phyloP scores from a whole-genome alignment of 2,329 filamentous ascomycete species.

The Trichoderma harzianum region DNA sequence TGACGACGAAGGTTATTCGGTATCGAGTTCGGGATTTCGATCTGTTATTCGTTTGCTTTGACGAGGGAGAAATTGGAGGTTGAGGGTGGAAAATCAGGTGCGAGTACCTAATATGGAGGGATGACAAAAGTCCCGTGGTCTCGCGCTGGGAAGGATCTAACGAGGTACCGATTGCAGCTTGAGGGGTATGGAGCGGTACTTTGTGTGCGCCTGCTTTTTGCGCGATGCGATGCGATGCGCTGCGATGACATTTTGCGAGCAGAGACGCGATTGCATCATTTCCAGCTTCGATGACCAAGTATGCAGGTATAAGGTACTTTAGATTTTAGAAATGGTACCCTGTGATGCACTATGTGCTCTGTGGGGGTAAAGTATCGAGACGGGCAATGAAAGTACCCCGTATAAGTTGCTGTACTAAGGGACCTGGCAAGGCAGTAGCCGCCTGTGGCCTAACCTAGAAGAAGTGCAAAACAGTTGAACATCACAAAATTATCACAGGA shows the following conservation, averaged over 20 bases:
- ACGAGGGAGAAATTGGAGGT: not conserved
- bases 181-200: not conserved
- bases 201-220: not conserved
- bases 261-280: slow-evolving; percentile 15
- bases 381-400: not conserved
- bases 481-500: not conserved
- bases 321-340: not conserved
- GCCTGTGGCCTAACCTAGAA: not conserved
- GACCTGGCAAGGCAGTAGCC: not conserved
- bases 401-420: not conserved
- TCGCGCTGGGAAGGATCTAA: not conserved
- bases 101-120: not conserved
- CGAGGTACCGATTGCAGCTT: not conserved
- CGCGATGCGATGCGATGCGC: not conserved
- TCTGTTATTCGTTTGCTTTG: not conserved
- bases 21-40: not conserved
- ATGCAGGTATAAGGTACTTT: not conserved
- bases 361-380: not conserved
- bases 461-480: not conserved
- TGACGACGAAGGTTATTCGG: not conserved
- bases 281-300: not conserved
- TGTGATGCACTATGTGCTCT: accelerated
- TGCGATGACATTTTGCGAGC: not conserved
- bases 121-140: not conserved
- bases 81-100: not conserved